Percentiles rank a stretch among this genome's conserved stretches.
Evolutionary conservation across 192 early-diverging fungal species (phyloP).

Genomic region (Rhizophagus prolifer): DNA sequence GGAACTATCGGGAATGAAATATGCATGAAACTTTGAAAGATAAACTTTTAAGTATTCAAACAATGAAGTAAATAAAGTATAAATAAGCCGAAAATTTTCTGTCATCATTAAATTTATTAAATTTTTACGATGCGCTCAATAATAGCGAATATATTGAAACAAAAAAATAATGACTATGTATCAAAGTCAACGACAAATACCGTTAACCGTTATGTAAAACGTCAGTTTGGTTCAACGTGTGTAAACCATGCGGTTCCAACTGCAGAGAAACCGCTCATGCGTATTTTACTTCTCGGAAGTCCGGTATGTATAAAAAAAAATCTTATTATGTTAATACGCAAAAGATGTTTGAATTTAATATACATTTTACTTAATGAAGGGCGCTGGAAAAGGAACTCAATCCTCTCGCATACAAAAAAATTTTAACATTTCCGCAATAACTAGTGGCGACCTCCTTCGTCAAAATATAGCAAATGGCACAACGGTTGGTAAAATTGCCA

Average conservation of each 20-base stretch:
- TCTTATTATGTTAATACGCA: not conserved
- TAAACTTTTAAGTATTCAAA: too few species aligned
- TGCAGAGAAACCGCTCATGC: not conserved
- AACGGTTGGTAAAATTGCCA: slow-evolving; percentile 58
- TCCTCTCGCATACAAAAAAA: slow-evolving; percentile 68
- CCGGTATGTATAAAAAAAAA: not conserved
- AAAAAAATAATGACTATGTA: not conserved
- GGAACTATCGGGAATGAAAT: too few species aligned
- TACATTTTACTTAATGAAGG: slow-evolving; percentile 39
- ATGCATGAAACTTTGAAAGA: too few species aligned
- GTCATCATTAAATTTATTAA: not conserved
- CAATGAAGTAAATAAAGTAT: too few species aligned
- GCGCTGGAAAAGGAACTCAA: slow-evolving; percentile 91
- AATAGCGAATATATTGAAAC: not conserved
- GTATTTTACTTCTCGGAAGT: not conserved
- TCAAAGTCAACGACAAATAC: not conserved
- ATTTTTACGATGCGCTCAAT: not conserved
- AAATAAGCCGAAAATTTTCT: too few species aligned
- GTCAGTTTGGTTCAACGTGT: not conserved
- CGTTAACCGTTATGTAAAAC: not conserved
- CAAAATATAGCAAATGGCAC: slow-evolving; percentile 74
- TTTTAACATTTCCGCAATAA: slow-evolving; percentile 69
- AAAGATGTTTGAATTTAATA: not conserved
- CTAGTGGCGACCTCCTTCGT: slow-evolving; percentile 88
- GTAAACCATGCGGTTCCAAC: not conserved